These are phyloP conservation scores for Trametes polyzona DNA, from an alignment of 1,284 basidiomycete species.

Conservation along the genomic window DNA sequence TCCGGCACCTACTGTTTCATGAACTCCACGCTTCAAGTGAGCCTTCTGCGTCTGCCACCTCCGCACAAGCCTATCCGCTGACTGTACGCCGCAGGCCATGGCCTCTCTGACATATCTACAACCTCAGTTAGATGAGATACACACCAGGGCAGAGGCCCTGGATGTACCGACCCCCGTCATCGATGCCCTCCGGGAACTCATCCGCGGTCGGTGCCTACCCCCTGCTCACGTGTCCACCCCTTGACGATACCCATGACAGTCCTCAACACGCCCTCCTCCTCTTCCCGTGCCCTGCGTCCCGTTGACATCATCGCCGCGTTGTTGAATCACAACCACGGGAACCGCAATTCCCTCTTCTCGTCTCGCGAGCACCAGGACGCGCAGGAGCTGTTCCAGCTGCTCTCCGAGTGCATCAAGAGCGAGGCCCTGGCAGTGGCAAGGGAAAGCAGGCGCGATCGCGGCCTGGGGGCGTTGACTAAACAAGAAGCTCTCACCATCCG, in stretches of 20 bases:
- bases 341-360: slow-evolving; percentile 69
- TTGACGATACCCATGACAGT: slow-evolving; percentile 44
- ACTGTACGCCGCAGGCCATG: slow-evolving; percentile 60
- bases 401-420: slow-evolving; percentile 85
- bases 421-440: slow-evolving; percentile 71
- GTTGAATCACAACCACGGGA: slow-evolving; percentile 56
- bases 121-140: slow-evolving; percentile 73
- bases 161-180: slow-evolving; percentile 85
- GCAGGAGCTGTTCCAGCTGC: slow-evolving; percentile 91
- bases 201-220: slow-evolving; percentile 54
- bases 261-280: slow-evolving; percentile 70
- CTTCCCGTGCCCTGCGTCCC: slow-evolving; percentile 68
- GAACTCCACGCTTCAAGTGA: slow-evolving; percentile 93
- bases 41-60: slow-evolving; percentile 26
- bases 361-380: slow-evolving; percentile 94
- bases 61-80: background rate
- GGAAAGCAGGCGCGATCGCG: slow-evolving; percentile 68
- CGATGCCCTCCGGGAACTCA: slow-evolving; percentile 72
- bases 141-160: slow-evolving; percentile 70
- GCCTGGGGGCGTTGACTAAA: slow-evolving; percentile 56
- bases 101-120: slow-evolving; percentile 82
- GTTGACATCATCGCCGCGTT: slow-evolving; percentile 73
- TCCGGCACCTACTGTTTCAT: slow-evolving; percentile 96
- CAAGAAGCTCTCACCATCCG: slow-evolving; percentile 36
- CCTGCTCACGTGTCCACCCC: slow-evolving; percentile 21